Evolutionary conservation across 345 rosid genomes (phyloP).

Genomic region (Odontarrhena argentea): DNA sequence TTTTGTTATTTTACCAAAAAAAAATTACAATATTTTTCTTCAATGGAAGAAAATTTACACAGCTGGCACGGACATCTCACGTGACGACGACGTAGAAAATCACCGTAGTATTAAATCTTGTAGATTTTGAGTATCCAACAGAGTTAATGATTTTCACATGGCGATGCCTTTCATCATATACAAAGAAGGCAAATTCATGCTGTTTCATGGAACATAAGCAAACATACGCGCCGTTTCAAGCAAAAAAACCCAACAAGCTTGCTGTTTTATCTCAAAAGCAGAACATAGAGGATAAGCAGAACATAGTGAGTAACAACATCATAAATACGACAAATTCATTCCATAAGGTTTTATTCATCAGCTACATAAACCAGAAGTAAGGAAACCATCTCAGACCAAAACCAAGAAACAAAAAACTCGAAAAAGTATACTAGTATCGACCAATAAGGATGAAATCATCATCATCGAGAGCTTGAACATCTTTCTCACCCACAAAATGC

Average conservation of each 20-base stretch:
- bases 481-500: conserved; percentile 77
- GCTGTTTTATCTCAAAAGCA: neutral
- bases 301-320: neutral
- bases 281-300: neutral
- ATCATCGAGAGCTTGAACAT: conserved; percentile 79
- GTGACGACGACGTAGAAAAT: conserved; percentile 34
- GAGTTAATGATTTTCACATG: conserved; percentile 35
- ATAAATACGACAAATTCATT: conserved; percentile 13
- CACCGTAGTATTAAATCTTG: conserved; percentile 21
- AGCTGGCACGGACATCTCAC: conserved; percentile 39
- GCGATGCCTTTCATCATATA: neutral
- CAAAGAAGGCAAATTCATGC: conserved; percentile 13
- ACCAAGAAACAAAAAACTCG: neutral
- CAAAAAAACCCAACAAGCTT: neutral
- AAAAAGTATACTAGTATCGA: conserved; percentile 53
- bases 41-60: conserved; percentile 9
- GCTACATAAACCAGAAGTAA: conserved; percentile 25
- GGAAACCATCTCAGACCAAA: conserved; percentile 20
- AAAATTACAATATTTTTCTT: too few relatives aligned
- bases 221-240: conserved; percentile 10
- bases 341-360: conserved; percentile 14
- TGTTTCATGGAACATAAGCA: neutral
- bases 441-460: conserved; percentile 73
- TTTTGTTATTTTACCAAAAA: too few relatives aligned
- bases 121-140: conserved; percentile 29